Evolutionary conservation across 2,329 filamentous ascomycete genomes (phyloP), one percentile per base, ranked within the genome.

Genomic region (Aspergillus awamori): DNA sequence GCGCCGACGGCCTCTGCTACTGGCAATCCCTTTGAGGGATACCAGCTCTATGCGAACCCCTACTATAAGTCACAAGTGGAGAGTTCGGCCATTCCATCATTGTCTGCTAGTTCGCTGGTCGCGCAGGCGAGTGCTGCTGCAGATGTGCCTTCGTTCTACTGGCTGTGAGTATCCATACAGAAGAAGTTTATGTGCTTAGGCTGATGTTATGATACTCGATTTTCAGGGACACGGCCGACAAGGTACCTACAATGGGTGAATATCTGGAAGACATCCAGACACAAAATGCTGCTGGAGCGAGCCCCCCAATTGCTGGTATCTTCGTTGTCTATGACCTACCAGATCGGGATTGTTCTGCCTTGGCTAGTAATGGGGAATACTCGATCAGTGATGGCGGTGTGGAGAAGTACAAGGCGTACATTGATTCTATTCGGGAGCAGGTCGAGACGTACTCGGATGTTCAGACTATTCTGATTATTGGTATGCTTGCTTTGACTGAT

Each of bases 311-410:
- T 59, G 79, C 81, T 17, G 81, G 80, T 17, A 79, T 79, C 1
- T 83, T 88, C 57, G 86, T 89, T 58, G 83, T 88, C 57, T 88
- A 88, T 73, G 83, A 88, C 70, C 76, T 88, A 11, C 86, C 86
- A 48, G 85, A 87, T 67, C 83, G 86, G 71, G 86, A 88, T 70
- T 88, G 86, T 69, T 82, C 86, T 13, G 86, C 86, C 53, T 78
- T 84, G 67, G 86, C 86, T 13, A 88, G 86, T 64, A 88, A 88
- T 69, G 86, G 86, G 62, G 86, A 88, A 73, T 82, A 86, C 49
- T 76, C 79, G 20, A 83, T 87, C 60, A 84, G 82, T 61, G 74
- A 87, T 59, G 74, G 82, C 54, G 77, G 83, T 20, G 74, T 79
- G 33, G 78, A 76, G 39, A 80, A 82, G 33, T 85, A 85, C 75